Evolutionary conservation across 164 flowering plant species (phyloP).

Genomic region (Stephania yunnanensis): DNA sequence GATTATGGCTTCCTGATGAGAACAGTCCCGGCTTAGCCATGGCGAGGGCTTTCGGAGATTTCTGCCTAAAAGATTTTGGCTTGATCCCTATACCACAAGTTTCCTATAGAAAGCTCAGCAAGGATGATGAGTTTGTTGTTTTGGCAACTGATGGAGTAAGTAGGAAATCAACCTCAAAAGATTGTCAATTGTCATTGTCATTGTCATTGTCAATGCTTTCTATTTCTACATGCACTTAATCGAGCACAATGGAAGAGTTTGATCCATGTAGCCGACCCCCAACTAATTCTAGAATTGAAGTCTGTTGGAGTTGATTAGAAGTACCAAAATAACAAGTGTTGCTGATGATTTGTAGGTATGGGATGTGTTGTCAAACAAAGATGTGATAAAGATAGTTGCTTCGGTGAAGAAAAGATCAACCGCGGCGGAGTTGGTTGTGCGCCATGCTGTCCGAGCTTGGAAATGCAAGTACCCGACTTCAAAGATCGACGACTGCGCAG

Average conservation of each 20-base stretch:
- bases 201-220: neutral
- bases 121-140: slow-evolving; percentile 68
- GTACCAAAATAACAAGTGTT: neutral
- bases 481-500: slow-evolving; percentile 72
- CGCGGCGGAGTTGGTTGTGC: slow-evolving; percentile 55
- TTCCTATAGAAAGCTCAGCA: slow-evolving; percentile 46
- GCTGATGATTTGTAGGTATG: slow-evolving; percentile 41
- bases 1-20: slow-evolving; percentile 83
- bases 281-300: neutral
- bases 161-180: neutral
- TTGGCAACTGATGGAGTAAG: slow-evolving; percentile 96
- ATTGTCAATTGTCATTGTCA: neutral
- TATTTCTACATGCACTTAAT: neutral
- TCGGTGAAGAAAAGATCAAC: slow-evolving; percentile 44
- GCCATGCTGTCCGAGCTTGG: slow-evolving; percentile 61
- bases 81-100: slow-evolving; percentile 63
- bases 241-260: no score
- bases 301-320: neutral
- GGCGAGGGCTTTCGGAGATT: slow-evolving; percentile 90
- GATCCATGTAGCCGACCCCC: no score
- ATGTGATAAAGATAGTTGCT: slow-evolving; percentile 59
- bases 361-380: slow-evolving; percentile 75
- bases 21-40: slow-evolving; percentile 82
- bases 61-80: slow-evolving; percentile 78
- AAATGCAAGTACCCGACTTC: slow-evolving; percentile 50